These are phyloP conservation scores for Coemansia sp. DNA, from an alignment of 192 early-diverging fungal species.

Conservation along the genomic window DNA sequence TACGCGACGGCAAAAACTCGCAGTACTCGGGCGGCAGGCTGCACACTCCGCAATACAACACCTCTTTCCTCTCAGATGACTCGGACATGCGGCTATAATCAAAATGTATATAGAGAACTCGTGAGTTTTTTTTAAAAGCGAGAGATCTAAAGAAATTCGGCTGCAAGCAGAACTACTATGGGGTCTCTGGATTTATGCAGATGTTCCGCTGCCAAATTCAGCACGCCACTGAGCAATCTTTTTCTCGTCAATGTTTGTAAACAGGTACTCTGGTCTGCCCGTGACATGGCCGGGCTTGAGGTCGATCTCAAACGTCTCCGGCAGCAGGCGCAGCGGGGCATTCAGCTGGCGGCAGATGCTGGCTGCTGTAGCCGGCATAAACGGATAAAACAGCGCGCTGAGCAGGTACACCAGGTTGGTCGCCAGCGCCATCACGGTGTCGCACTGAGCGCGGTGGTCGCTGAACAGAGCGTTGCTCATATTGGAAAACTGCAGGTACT, in stretches of 20 bases:
- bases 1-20: constrained; percentile 78
- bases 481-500: constrained; percentile 90
- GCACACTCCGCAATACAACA: constrained; percentile 46
- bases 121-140: not conserved
- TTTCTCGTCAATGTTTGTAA: constrained; percentile 84
- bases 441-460: constrained; percentile 74
- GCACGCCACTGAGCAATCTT: constrained; percentile 71
- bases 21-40: constrained; percentile 70
- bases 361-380: constrained; percentile 84
- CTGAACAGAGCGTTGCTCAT: constrained; percentile 87
- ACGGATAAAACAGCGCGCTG: constrained; percentile 82
- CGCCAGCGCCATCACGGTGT: constrained; percentile 79
- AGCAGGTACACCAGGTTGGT: constrained; percentile 90
- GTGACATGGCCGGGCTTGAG: constrained; percentile 80
- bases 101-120: not conserved
- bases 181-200: not conserved
- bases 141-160: not conserved
- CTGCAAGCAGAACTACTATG: not conserved
- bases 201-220: constrained; percentile 70
- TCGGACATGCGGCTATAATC: not conserved
- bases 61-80: constrained; percentile 5
- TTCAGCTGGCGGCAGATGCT: constrained; percentile 83
- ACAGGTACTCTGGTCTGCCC: constrained; percentile 86
- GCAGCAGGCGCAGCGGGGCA: constrained; percentile 70
- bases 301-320: constrained; percentile 73